Conservation (phyloP, 352 stramenopile genomes). For the Globisporangium abappressorium region DNA sequence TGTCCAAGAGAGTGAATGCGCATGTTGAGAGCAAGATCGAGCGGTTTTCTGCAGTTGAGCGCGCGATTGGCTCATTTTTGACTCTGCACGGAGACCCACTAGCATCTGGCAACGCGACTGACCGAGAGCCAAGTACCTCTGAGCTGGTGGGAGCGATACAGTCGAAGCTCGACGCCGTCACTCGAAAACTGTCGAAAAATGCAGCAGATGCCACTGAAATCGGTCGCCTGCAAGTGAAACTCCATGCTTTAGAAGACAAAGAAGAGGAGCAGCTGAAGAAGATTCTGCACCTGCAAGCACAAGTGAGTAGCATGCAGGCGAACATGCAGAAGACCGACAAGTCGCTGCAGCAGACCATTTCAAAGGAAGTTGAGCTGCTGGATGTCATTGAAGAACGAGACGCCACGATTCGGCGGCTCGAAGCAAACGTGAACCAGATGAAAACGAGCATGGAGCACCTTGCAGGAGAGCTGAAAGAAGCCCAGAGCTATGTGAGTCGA, state of each 20-base stretch:
- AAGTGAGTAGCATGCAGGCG: slow-evolving; percentile 27
- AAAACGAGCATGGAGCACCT: slow-evolving; percentile 43
- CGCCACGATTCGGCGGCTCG: slow-evolving; percentile 21
- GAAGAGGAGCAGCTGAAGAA: slow-evolving; percentile 31
- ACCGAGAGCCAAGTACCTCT: neutral
- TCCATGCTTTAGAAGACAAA: slow-evolving; percentile 18
- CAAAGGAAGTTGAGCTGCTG: slow-evolving; percentile 29
- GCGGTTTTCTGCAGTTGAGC: slow-evolving; percentile 17
- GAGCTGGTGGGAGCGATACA: neutral
- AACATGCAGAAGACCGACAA: slow-evolving; percentile 16
- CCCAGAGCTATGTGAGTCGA: slow-evolving; percentile 43
- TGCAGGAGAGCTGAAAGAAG: slow-evolving; percentile 44
- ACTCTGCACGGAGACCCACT: slow-evolving; percentile 19
- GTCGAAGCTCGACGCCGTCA: slow-evolving; percentile 15
- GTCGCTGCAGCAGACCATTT: slow-evolving; percentile 26
- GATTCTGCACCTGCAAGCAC: slow-evolving; percentile 28
- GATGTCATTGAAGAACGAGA: slow-evolving; percentile 27
- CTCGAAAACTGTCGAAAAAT: slow-evolving; percentile 9
- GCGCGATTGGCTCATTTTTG: slow-evolving; percentile 27
- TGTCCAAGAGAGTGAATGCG: slow-evolving; percentile 15
- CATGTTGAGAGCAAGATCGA: slow-evolving; percentile 8
- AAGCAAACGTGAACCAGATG: slow-evolving; percentile 29
- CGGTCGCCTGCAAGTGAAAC: slow-evolving; percentile 10
- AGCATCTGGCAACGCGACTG: neutral
- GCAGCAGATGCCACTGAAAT: slow-evolving; percentile 8